These are phyloP conservation scores for Hyaloscypha bicolor DNA, from an alignment of 495 filamentous ascomycete species.

Conservation along the genomic window DNA sequence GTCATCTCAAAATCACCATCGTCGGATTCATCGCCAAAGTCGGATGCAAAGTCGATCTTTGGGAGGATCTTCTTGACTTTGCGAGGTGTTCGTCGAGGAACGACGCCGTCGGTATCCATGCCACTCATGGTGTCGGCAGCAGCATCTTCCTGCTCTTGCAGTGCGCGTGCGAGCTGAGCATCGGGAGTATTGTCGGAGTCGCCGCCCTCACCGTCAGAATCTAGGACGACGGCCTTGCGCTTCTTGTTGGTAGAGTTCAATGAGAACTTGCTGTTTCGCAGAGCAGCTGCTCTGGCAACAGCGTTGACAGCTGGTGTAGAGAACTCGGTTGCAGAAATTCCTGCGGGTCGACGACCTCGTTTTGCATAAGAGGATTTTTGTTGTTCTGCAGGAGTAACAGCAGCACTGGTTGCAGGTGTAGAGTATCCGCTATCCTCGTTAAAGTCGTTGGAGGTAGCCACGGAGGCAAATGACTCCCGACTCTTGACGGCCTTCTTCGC, in stretches of 20 bases:
- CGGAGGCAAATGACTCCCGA: conserved; percentile 38
- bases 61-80: conserved; percentile 28
- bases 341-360: conserved; percentile 23
- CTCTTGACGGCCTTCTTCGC: conserved; percentile 10
- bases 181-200: conserved; percentile 33
- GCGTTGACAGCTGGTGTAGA: conserved; percentile 40
- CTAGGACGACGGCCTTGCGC: conserved; percentile 25
- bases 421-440: conserved; percentile 63
- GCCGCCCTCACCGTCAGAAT: conserved; percentile 38
- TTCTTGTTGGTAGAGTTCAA: conserved; percentile 31
- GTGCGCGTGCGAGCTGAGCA: conserved; percentile 39
- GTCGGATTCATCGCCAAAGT: conserved; percentile 20
- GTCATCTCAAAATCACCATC: conserved; percentile 24
- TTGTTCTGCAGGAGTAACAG: conserved; percentile 55
- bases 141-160: conserved; percentile 42
- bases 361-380: conserved; percentile 16
- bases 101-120: neutral
- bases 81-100: conserved; percentile 25
- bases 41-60: conserved; percentile 22
- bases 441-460: conserved; percentile 40
- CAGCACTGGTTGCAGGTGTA: conserved; percentile 77
- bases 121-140: conserved; percentile 22
- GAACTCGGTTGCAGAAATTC: neutral
- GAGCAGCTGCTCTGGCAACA: conserved; percentile 41
- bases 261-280: conserved; percentile 45